phyloP scores from a whole-genome alignment of 352 stramenopile species.

The Pythium pectinolyticum region DNA sequence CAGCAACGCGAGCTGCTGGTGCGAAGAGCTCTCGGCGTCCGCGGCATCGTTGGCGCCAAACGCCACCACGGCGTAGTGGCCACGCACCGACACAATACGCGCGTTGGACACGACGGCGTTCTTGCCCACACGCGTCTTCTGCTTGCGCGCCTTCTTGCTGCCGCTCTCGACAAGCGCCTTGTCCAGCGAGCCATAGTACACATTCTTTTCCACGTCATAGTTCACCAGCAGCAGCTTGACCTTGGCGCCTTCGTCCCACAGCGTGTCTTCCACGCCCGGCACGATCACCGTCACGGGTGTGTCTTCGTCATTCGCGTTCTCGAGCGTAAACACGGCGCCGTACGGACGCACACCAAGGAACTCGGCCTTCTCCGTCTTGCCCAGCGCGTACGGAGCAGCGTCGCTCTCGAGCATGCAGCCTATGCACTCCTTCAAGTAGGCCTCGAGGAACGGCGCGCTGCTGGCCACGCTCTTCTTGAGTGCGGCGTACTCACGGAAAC shows the following conservation, averaged over 20 bases:
- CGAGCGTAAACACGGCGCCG: conserved; percentile 80
- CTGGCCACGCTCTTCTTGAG: conserved; percentile 37
- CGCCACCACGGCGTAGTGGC: conserved; percentile 66
- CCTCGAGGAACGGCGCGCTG: conserved; percentile 52
- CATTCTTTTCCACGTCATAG: conserved; percentile 85
- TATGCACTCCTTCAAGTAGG: conserved; percentile 53
- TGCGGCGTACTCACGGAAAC: conserved; percentile 51
- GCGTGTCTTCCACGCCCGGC: conserved; percentile 34
- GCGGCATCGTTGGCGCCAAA: conserved; percentile 51
- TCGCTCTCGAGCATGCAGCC: too few relatives aligned
- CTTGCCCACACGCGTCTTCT: conserved; percentile 53
- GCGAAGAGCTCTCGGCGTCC: conserved; percentile 33
- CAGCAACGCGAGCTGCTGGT: conserved; percentile 54
- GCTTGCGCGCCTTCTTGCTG: conserved; percentile 71
- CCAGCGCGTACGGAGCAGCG: conserved; percentile 42
- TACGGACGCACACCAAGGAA: conserved; percentile 86
- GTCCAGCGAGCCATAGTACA: conserved; percentile 66
- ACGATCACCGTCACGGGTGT: conserved; percentile 72
- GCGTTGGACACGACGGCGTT: conserved; percentile 37
- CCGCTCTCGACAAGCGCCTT: conserved; percentile 53
- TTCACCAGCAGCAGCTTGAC: conserved; percentile 81
- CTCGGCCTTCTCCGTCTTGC: conserved; percentile 79
- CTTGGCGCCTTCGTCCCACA: conserved; percentile 59
- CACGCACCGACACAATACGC: conserved; percentile 48
- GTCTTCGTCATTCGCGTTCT: conserved; percentile 65